phyloP scores from a whole-genome alignment of 768 basidiomycete genomes.

The Collybia sordida region DNA sequence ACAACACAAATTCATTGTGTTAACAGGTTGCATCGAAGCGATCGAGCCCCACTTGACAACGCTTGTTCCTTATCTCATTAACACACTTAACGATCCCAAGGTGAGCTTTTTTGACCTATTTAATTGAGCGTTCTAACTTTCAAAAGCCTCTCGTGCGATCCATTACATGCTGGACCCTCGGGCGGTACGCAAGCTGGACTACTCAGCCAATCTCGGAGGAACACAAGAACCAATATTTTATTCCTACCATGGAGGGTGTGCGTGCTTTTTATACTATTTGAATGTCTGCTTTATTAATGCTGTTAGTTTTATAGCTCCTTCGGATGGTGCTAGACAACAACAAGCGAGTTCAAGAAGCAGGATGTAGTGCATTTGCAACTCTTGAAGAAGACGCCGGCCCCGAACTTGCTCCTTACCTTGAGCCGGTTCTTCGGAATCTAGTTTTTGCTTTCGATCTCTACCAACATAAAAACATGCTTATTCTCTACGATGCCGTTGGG shows the following conservation, averaged over 20 bases:
- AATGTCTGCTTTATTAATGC: constrained; percentile 1
- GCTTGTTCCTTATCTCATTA: constrained; percentile 90
- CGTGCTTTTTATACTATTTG: constrained; percentile 15
- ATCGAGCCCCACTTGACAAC: constrained; percentile 95
- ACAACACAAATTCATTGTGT: constrained; percentile 1
- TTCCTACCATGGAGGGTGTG: constrained; percentile 98
- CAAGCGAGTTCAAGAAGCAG: constrained; percentile 98
- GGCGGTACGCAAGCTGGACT: constrained; percentile 97
- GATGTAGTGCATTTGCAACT: constrained; percentile 98
- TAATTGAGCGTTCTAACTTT: constrained; percentile 9
- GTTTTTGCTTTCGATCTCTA: constrained; percentile 98
- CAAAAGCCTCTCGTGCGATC: constrained; percentile 91
- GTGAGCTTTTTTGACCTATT: constrained; percentile 37
- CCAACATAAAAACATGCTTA: constrained; percentile 99
- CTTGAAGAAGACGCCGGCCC: constrained; percentile 95
- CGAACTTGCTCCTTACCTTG: constrained; percentile 89
- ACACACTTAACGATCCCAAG: constrained; percentile 88
- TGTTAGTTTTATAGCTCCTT: constrained; percentile 63
- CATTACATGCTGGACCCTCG: constrained; percentile 99
- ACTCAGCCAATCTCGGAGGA: constrained; percentile 83
- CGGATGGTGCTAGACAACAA: constrained; percentile 98
- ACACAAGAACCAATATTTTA: constrained; percentile 87
- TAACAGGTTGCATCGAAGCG: constrained; percentile 89
- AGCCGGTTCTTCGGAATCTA: constrained; percentile 91
- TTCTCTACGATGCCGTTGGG: constrained; percentile 97